Evolutionary conservation across 2,329 filamentous ascomycete genomes (phyloP).

Genomic region (Pseudopithomyces maydicus): DNA sequence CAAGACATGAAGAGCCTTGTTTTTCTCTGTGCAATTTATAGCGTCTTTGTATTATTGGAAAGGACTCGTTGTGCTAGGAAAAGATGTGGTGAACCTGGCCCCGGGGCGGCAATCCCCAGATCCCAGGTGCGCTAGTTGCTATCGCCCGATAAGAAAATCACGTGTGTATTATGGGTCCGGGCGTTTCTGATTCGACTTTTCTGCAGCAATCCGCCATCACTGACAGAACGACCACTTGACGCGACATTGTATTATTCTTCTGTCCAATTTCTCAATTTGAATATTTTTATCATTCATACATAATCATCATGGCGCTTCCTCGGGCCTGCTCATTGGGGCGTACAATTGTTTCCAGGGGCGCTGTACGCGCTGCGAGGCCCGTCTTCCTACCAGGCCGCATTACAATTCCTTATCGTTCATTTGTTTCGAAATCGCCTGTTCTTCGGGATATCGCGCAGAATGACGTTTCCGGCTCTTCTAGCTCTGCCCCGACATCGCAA

Average conservation of each 20-base stretch:
- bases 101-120: no score
- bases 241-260: background rate
- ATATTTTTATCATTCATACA: background rate
- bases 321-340: conserved; percentile 16
- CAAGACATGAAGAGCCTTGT: no score
- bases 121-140: no score
- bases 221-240: background rate
- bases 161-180: background rate
- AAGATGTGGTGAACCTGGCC: no score
- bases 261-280: background rate
- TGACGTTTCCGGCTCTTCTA: background rate
- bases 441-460: conserved; percentile 10
- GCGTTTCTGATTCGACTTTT: conserved; percentile 2
- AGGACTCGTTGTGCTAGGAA: no score
- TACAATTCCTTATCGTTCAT: conserved; percentile 14
- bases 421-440: conserved; percentile 14
- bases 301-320: conserved; percentile 19
- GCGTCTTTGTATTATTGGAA: no score
- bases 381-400: conserved; percentile 14
- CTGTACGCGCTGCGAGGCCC: conserved; percentile 16
- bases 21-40: no score
- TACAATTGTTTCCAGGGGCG: conserved; percentile 16
- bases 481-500: background rate
- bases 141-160: no score
- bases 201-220: background rate